Conservation (phyloP, 163 green algal species). For the Chlamydomonas reinhardtii region DNA sequence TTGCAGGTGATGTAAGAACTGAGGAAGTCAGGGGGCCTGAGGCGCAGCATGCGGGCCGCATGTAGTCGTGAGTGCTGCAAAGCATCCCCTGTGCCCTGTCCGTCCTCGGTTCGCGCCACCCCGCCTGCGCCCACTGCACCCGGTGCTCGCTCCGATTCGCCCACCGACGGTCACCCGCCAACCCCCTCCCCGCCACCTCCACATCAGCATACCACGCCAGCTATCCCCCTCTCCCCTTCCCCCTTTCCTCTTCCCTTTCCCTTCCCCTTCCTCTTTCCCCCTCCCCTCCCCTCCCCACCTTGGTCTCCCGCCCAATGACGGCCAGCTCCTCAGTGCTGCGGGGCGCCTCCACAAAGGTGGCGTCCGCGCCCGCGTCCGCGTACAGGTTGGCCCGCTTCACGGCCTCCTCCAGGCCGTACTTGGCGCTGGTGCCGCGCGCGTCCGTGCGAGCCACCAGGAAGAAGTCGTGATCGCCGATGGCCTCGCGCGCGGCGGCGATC, state of each 20-base stretch:
- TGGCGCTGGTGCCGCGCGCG: constrained; percentile 76
- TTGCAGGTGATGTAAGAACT: no score
- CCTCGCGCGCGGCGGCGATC: constrained; percentile 78
- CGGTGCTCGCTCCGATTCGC: no score
- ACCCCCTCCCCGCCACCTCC: no score
- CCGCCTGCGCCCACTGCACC: no score
- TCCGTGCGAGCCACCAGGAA: constrained; percentile 89
- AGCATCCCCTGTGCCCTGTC: no score
- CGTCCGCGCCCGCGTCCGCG: constrained; percentile 80
- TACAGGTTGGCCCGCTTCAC: constrained; percentile 80
- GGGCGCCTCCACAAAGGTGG: constrained; percentile 78
- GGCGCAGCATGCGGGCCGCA: no score
- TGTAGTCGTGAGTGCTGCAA: no score
- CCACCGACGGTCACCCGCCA: no score
- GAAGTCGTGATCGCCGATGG: constrained; percentile 85
- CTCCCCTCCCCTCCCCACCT: constrained; percentile 36
- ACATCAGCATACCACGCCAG: no score
- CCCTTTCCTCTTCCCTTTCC: not conserved
- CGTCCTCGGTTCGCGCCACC: no score
- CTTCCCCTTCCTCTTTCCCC: not conserved
- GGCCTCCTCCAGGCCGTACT: constrained; percentile 68
- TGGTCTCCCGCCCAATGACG: constrained; percentile 71
- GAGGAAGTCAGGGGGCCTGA: no score
- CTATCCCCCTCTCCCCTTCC: not conserved
- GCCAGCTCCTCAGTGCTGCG: constrained; percentile 77